Evolutionary conservation across 352 stramenopile species (phyloP).

Genomic region (Globisporangium middletonii): DNA sequence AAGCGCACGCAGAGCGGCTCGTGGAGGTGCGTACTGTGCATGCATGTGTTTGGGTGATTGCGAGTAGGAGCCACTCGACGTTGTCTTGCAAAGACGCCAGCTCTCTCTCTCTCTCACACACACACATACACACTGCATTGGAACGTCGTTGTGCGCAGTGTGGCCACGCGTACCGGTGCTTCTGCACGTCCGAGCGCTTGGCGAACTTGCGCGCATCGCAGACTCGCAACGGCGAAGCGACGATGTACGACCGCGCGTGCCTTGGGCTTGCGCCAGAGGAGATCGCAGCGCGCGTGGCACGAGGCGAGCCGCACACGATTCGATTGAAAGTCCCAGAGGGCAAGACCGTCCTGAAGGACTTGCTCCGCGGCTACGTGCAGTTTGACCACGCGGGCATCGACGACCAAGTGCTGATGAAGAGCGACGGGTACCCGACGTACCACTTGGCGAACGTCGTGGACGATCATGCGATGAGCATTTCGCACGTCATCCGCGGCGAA

Average conservation of each 20-base stretch:
- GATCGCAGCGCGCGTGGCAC: slow-evolving; percentile 83
- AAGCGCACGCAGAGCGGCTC: slow-evolving; percentile 85
- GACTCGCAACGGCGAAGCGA: slow-evolving; percentile 84
- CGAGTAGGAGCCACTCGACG: not conserved
- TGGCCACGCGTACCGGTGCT: slow-evolving; percentile 96
- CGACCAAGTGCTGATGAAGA: slow-evolving; percentile 92
- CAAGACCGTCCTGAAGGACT: slow-evolving; percentile 93
- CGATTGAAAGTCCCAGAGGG: slow-evolving; percentile 93
- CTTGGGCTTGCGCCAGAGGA: slow-evolving; percentile 88
- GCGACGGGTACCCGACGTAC: slow-evolving; percentile 91
- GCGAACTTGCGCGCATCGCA: slow-evolving; percentile 89
- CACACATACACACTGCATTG: not conserved
- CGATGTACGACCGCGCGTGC: slow-evolving; percentile 98
- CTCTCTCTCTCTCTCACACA: not conserved
- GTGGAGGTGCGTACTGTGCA: slow-evolving; percentile 44
- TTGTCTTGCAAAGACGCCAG: not conserved
- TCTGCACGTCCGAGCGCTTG: slow-evolving; percentile 94
- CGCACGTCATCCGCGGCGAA: slow-evolving; percentile 96
- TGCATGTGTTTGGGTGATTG: not conserved
- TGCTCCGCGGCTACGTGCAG: slow-evolving; percentile 92
- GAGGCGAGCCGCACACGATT: slow-evolving; percentile 89
- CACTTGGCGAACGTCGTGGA: slow-evolving; percentile 94
- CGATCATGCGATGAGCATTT: slow-evolving; percentile 96
- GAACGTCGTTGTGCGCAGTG: slow-evolving; percentile 25
- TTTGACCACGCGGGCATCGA: slow-evolving; percentile 88